These are phyloP conservation scores for Reticulascus tulasneorum DNA, from an alignment of 2,329 filamentous ascomycete species.

Conservation along the genomic window DNA sequence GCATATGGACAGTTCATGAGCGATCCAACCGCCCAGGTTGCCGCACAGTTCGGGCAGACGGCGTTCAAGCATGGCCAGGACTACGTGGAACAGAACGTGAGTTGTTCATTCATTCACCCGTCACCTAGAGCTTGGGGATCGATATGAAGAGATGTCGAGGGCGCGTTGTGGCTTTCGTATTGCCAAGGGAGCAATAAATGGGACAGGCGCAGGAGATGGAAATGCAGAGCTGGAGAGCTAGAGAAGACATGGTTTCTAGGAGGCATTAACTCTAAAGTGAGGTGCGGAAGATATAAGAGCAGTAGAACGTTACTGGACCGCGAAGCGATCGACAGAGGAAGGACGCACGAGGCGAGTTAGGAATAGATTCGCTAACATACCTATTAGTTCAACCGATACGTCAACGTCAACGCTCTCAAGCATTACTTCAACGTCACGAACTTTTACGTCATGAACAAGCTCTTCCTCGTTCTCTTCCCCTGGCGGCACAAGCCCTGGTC, in stretches of 20 bases:
- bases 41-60: slow-evolving; percentile 87
- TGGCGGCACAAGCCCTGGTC: slow-evolving; percentile 99
- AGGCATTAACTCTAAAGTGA: too few relatives aligned
- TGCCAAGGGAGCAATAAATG: too few relatives aligned
- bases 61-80: slow-evolving; percentile 90
- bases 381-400: slow-evolving; percentile 60
- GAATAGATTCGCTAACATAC: slow-evolving; percentile 17
- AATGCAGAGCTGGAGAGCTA: too few relatives aligned
- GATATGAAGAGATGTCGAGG: too few relatives aligned
- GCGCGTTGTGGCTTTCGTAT: too few relatives aligned
- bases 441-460: slow-evolving; percentile 90
- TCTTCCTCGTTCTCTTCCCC: slow-evolving; percentile 90
- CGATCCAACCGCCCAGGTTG: slow-evolving; percentile 91
- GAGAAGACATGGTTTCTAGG: too few relatives aligned
- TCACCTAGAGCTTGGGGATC: background rate
- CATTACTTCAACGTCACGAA: slow-evolving; percentile 99
- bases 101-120: slow-evolving; percentile 21
- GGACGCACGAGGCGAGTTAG: too few relatives aligned
- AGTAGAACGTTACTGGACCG: too few relatives aligned
- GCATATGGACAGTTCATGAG: slow-evolving; percentile 92
- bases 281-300: too few relatives aligned
- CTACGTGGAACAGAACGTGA: slow-evolving; percentile 91
- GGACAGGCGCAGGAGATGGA: too few relatives aligned
- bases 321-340: too few relatives aligned
- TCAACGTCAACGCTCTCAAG: slow-evolving; percentile 90